Evolutionary conservation across 495 filamentous ascomycete species (phyloP), one percentile per base, ranked within the genome.

Genomic region (Aspergillus saccharolyticus): DNA sequence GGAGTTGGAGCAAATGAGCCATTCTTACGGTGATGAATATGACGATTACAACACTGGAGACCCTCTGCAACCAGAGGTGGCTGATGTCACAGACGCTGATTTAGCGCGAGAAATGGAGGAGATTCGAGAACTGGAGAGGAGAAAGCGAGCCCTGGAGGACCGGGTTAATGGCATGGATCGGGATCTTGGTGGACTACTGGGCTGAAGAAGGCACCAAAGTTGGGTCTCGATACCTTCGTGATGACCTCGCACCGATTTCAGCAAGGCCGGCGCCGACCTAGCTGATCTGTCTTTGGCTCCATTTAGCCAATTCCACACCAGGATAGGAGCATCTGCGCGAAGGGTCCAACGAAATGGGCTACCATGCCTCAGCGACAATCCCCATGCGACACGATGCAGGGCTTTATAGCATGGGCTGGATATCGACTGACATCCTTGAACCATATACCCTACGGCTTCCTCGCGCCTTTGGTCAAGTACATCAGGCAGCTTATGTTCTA

Each of bases 131-230:
- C 68, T 96, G 42, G 91, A 96, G 63, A 73, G 74, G 70, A 92
- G 81, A 71, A 96, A 93, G 74, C 81, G 75, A 46, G 78, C 77
- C 42, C 63, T 98, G 24, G 91, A 97, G 70, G 85, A 83, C 33
- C 83, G 90, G 52, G 81, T 97, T 25, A 83, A 75, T 47, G 85
- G 84, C 3, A 89, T 97, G 80, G 91, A 93, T 57, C 83, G 80
- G 57, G 90, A 97, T 68, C 71, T 96, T 18, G 85, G 83, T 3
- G 86, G 85, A 0, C 64, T 95, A 8, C 62, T 80, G 54, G 66
- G 80, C 51, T 85, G 73, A 82, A 42, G 4, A 30, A 1, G 14
- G 24, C 42, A n/a, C 10, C 30, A 24, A 8, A 14, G n/a, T n/a
- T n/a, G n/a, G n/a, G n/a, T n/a, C 24, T 48, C 17, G 43, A 47